Base-by-base conservation (phyloP, 352 stramenopile genomes). In the Pythium biforme region DNA sequence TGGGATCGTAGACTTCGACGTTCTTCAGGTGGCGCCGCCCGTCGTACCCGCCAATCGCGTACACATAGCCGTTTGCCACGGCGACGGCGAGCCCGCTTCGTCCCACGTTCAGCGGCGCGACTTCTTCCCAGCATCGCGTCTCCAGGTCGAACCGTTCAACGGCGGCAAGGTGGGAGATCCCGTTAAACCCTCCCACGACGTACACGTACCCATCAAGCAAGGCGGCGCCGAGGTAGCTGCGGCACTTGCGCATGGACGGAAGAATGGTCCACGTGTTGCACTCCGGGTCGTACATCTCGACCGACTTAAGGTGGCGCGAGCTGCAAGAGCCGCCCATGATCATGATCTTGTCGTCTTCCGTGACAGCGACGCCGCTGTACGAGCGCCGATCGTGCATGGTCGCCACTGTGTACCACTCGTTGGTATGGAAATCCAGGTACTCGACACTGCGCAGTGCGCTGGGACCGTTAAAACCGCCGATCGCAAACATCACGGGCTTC, bases 21-120 rank as follows among this genome's bases (percentile, higher is more conserved):
- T 69, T 90, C 55, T 81, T 80, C 25, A 92, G 55, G 41, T 92
- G 83, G 20, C 79, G 74, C 4, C 71, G 72, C 7, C 83, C 83
- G 48, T 92, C 79, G 62, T 90, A 92, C 0, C 83, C 80, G 14
- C 80, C 83, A 22, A 89, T 77, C n/a, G 83, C 80, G 22, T 83
- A 85, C 34, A 92, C 43, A n/a, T 69, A 56, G 2, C 71, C 76
- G 26, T 81, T 74, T 26, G 81, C 54, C 14, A 74, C 72, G 15
- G 78, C 75, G 4, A 89, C 70, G 2, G 77, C 78, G 15, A 92
- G 67, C 3, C 83, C 83, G 49, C 80, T 90, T 1, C 83, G 80
- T 8, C 75, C 77, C 27, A 77, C 73, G 10, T 70, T 70, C 15
- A 92, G 56, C 5, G 77, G 69, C 17, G 78, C 69, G 34, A 88